Conservation (phyloP, 2,329 filamentous ascomycete species). For the Fusarium dlaminii region DNA sequence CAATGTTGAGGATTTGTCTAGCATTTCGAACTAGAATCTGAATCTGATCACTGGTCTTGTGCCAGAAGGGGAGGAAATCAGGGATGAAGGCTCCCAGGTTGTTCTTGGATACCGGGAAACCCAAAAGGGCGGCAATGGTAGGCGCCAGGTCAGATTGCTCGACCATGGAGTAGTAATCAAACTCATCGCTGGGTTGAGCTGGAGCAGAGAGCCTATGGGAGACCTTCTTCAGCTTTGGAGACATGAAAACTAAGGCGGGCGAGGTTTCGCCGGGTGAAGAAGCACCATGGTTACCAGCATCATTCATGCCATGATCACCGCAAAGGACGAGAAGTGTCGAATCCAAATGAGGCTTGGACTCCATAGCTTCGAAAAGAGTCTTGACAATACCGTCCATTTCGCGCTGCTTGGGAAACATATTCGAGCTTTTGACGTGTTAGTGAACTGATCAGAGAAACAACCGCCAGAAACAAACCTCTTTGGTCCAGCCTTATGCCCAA, state of each 20-base stretch:
- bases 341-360: conserved; percentile 73
- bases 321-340: conserved; percentile 86
- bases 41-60: conserved; percentile 60
- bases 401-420: conserved; percentile 91
- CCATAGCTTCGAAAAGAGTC: conserved; percentile 79
- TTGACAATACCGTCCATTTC: conserved; percentile 92
- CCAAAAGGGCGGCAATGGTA: conserved; percentile 85
- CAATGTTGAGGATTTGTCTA: conserved; percentile 79
- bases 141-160: conserved; percentile 95
- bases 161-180: conserved; percentile 84
- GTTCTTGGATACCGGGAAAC: conserved; percentile 88
- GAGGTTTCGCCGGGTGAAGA: conserved; percentile 95
- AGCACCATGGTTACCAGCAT: conserved; percentile 95
- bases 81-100: conserved; percentile 88
- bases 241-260: conserved; percentile 89
- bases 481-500: conserved; percentile 95
- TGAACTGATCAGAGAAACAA: neutral
- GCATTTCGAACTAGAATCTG: conserved; percentile 82
- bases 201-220: conserved; percentile 60
- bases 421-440: conserved; percentile 63
- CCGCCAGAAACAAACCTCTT: conserved; percentile 64
- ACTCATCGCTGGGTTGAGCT: conserved; percentile 70
- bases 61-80: conserved; percentile 82
- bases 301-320: conserved; percentile 99
- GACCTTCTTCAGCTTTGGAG: conserved; percentile 77